Evolutionary conservation across 257 asterid species (phyloP).

Genomic region (Solanum habrochaites): DNA sequence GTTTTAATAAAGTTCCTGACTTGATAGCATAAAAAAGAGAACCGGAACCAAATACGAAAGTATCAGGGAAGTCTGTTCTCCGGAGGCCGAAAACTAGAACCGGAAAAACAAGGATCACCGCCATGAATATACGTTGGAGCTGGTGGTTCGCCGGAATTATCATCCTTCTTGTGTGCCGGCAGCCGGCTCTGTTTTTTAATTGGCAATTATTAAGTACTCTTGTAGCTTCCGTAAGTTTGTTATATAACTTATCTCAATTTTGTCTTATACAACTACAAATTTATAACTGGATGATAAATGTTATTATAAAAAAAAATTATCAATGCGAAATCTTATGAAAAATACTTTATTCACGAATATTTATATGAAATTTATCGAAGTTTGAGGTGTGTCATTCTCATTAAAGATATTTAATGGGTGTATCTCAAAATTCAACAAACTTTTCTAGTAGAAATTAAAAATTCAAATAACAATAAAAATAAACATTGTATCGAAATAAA

Average conservation of each 20-base stretch:
- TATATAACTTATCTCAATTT: neutral
- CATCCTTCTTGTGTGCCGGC: neutral
- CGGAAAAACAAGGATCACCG: neutral
- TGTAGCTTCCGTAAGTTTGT: neutral
- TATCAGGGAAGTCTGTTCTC: conserved; percentile 8
- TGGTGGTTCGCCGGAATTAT: neutral
- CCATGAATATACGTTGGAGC: neutral
- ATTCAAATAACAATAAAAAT: no score
- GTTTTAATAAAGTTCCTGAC: neutral
- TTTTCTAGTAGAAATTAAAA: no score
- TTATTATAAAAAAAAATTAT: no score
- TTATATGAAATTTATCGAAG: no score
- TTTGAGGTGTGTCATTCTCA: no score
- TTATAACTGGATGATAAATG: neutral
- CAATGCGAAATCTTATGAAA: no score
- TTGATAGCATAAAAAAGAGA: conserved; percentile 14
- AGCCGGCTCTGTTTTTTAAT: neutral
- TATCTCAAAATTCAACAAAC: no score
- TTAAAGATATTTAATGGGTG: no score
- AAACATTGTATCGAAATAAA: no score
- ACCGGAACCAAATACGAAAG: conserved; percentile 13
- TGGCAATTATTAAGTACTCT: neutral
- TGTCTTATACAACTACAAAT: neutral
- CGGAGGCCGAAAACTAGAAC: neutral
- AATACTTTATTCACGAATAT: no score